phyloP scores from a whole-genome alignment of 73 alveolate genomes.

The Stentor roeselii region DNA sequence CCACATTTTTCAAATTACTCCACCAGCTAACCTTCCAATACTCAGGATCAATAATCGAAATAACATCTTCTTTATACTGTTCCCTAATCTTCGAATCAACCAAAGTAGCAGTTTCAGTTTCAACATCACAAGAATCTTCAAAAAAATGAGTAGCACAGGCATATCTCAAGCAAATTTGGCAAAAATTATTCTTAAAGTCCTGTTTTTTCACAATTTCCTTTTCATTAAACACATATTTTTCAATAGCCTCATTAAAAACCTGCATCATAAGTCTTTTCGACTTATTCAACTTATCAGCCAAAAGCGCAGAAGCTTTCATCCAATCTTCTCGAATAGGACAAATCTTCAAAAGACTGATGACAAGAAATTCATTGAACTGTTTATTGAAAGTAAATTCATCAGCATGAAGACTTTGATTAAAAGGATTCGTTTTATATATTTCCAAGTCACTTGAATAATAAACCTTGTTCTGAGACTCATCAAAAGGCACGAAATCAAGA shows the following conservation, averaged over 20 bases:
- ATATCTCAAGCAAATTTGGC: constrained; percentile 4
- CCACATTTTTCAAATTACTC: neutral
- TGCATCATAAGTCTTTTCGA: neutral
- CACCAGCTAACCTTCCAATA: constrained; percentile 7
- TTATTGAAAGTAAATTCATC: neutral
- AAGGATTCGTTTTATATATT: neutral
- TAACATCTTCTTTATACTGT: neutral
- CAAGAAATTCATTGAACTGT: neutral
- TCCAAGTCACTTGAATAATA: neutral
- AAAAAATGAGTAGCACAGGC: constrained; percentile 16
- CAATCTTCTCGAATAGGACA: neutral
- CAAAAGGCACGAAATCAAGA: neutral
- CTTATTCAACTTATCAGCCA: neutral
- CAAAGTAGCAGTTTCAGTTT: neutral
- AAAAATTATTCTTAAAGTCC: neutral
- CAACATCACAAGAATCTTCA: neutral
- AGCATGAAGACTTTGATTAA: neutral
- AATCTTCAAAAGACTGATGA: neutral
- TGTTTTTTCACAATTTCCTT: neutral
- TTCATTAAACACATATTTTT: neutral
- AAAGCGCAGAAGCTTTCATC: neutral
- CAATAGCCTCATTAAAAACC: neutral
- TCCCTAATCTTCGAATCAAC: neutral
- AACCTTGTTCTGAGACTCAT: constrained; percentile 1
- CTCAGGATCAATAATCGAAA: neutral